A percentile compares a stretch with the other conserved stretches of the same genome.
Conservation (phyloP, 805 yeast genomes). For the Maudiozyma saulgeensis region DNA sequence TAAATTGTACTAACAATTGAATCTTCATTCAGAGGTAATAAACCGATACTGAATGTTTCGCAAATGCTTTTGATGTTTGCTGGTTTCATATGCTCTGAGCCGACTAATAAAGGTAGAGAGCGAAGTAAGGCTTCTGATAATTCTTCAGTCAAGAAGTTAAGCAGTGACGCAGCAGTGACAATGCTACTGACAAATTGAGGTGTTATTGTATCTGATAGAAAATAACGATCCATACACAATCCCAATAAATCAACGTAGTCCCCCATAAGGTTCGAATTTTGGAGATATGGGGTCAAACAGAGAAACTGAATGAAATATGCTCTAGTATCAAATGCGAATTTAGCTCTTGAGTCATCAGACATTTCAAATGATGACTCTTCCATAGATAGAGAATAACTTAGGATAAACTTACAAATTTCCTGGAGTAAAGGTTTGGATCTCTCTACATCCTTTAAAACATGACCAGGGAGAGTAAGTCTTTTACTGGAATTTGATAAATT, state of each 20-base stretch:
- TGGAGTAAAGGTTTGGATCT: constrained; percentile 28
- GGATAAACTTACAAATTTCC: constrained; percentile 21
- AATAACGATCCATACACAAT: constrained; percentile 41
- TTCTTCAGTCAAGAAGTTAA: constrained; percentile 33
- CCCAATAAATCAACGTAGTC: constrained; percentile 39
- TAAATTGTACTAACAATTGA: constrained; percentile 77
- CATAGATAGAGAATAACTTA: constrained; percentile 12
- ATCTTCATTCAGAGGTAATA: constrained; percentile 66
- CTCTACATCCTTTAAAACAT: constrained; percentile 30
- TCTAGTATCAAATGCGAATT: constrained; percentile 13
- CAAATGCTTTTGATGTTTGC: constrained; percentile 45
- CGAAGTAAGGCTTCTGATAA: constrained; percentile 30
- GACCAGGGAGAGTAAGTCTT: neutral
- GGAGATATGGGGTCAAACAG: constrained; percentile 29
- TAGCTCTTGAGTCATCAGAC: constrained; percentile 14
- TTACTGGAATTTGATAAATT: constrained; percentile 1
- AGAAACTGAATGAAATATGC: constrained; percentile 32
- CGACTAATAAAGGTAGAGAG: constrained; percentile 43
- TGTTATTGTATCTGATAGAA: constrained; percentile 25
- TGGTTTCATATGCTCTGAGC: constrained; percentile 42
- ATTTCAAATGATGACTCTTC: constrained; percentile 11
- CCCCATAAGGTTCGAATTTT: constrained; percentile 37
- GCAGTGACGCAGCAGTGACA: constrained; percentile 46
- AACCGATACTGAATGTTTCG: constrained; percentile 51
- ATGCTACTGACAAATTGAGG: constrained; percentile 28